These are phyloP conservation scores for Vachellia collinsii DNA, from an alignment of 306 rosid species.

Conservation along the genomic window DNA sequence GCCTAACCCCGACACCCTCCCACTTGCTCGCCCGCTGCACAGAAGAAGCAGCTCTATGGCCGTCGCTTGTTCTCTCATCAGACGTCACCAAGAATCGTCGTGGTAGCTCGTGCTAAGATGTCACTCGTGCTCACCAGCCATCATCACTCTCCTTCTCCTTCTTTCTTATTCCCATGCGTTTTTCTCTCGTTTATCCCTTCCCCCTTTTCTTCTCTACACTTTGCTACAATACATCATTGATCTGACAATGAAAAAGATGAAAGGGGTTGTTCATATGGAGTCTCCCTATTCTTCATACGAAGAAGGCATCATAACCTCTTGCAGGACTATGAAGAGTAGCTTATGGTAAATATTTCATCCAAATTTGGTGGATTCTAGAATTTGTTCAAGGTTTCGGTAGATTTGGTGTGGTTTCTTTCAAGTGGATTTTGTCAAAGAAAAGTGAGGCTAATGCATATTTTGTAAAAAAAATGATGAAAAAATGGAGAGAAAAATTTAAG, in stretches of 20 bases:
- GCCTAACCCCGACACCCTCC: no score
- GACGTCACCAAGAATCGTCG: no score
- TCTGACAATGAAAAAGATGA: constrained; percentile 81
- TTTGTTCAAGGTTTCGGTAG: constrained; percentile 39
- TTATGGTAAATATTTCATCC: constrained; percentile 55
- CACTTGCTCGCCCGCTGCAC: no score
- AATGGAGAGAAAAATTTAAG: no score
- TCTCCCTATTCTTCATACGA: constrained; percentile 46
- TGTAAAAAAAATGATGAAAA: no score
- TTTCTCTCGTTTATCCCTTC: constrained; percentile 34
- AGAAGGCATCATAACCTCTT: constrained; percentile 86
- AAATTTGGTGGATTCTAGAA: constrained; percentile 20
- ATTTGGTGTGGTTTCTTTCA: constrained; percentile 49
- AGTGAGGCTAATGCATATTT: no score
- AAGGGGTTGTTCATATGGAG: constrained; percentile 54
- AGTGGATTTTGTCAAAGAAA: not conserved
- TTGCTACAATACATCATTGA: constrained; percentile 28
- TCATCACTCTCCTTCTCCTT: no score
- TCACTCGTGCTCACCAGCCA: no score
- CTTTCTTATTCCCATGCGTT: constrained; percentile 10
- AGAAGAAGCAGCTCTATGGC: no score
- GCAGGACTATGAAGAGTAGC: constrained; percentile 77
- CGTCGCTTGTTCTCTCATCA: no score
- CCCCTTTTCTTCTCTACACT: constrained; percentile 25
- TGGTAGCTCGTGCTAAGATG: no score